A percentile compares a stretch with the other conserved stretches of the same genome.
Conservation (phyloP, 768 basidiomycete species). For the Sarcodon sp. region DNA sequence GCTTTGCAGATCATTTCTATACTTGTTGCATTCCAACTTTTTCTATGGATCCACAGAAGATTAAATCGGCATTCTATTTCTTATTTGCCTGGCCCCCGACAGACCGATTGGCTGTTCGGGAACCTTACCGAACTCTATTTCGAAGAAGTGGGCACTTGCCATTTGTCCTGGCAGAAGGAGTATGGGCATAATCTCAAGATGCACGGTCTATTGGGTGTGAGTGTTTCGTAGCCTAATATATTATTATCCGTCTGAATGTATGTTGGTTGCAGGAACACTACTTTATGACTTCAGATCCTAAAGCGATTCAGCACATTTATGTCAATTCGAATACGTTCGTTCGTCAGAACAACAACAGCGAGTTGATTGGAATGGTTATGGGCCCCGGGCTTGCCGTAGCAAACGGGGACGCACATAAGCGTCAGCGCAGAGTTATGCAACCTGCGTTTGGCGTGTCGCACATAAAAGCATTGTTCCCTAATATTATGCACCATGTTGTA, state of each 20-base stretch:
- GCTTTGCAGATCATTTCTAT: too few relatives aligned
- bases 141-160: slow-evolving; percentile 34
- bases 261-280: slow-evolving; percentile 29
- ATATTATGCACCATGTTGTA: too few relatives aligned
- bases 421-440: slow-evolving; percentile 21
- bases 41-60: too few relatives aligned
- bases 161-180: slow-evolving; percentile 37
- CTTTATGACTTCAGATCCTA: slow-evolving; percentile 42
- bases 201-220: slow-evolving; percentile 38
- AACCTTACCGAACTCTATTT: slow-evolving; percentile 37
- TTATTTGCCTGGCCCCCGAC: slow-evolving; percentile 34
- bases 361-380: neutral
- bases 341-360: neutral
- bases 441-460: slow-evolving; percentile 28
- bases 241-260: neutral
- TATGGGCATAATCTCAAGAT: slow-evolving; percentile 39
- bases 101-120: slow-evolving; percentile 33
- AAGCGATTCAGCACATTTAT: slow-evolving; percentile 43
- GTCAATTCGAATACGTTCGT: slow-evolving; percentile 30
- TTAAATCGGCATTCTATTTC: slow-evolving; percentile 17
- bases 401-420: slow-evolving; percentile 10
- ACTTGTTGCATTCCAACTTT: too few relatives aligned
- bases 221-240: slow-evolving; percentile 1
- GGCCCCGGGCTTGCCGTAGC: neutral
- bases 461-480: slow-evolving; percentile 12